These are phyloP conservation scores for Aspergillus ustus DNA, from an alignment of 2,329 filamentous ascomycete genomes.

Conservation along the genomic window DNA sequence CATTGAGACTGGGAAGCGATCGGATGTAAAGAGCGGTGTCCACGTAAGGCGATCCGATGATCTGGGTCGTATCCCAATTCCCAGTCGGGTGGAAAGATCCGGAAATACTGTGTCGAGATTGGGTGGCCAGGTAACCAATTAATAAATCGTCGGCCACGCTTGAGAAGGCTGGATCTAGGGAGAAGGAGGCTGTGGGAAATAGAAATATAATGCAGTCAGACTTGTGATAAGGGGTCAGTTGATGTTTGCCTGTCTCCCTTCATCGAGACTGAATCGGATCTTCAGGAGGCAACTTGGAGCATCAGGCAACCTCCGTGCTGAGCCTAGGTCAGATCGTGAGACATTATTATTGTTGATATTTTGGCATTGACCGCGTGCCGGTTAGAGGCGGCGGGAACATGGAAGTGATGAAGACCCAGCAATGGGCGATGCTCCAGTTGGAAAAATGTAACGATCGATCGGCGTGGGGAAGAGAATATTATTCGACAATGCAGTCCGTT, in stretches of 20 bases:
- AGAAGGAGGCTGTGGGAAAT: neutral
- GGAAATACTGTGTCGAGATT: neutral
- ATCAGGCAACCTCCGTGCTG: conserved; percentile 7
- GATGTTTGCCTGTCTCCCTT: conserved; percentile 1
- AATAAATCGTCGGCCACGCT: neutral
- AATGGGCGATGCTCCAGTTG: neutral
- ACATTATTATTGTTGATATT: conserved; percentile 1
- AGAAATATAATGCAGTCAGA: neutral
- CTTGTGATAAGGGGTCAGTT: neutral
- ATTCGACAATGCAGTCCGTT: too few species aligned
- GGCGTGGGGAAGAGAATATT: neutral
- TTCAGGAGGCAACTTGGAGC: conserved; percentile 1
- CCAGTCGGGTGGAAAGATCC: conserved; percentile 5
- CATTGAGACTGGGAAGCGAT: neutral
- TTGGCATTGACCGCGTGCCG: neutral
- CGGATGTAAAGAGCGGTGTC: conserved; percentile 16
- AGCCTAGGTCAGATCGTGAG: neutral
- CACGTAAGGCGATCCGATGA: conserved; percentile 15
- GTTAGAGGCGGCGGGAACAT: neutral
- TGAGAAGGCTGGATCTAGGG: neutral
- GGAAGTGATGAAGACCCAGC: neutral
- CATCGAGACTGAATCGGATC: neutral
- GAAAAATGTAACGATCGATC: neutral
- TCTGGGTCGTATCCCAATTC: conserved; percentile 5
- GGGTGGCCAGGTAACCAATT: neutral